Evolutionary conservation across 2,329 filamentous ascomycete species (phyloP), one percentile per base, ranked within the genome.

Genomic region (Penicillium sp.): DNA sequence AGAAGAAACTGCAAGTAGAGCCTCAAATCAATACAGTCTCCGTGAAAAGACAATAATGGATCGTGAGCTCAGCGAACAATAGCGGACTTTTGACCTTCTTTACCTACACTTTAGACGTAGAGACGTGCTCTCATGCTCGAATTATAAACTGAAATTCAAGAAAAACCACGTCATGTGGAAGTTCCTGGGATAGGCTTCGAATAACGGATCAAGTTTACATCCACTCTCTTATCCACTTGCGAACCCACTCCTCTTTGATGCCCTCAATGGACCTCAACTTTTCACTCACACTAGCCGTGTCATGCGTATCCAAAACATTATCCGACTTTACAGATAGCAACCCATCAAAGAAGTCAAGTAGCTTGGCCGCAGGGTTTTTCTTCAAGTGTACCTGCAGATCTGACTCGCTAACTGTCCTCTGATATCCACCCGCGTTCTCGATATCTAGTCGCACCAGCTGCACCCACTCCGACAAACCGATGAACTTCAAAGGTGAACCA

Each of bases 221-320:
- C 78, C 73, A 79, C 57, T 78, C 72, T 0, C 60, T 40, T 28
- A 78, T 60, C 76, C 76, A 79, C 57, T 72, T 73, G 6, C 56
- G 51, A 62, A 79, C 68, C 76, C 71, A 79, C 25, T 71, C 67
- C 1, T 53, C 10, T 22, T 64, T 70, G 1, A 79, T 64, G 2
- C 69, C 64, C 8, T 65, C 52, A 53, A 78, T 58, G 1, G 55
- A 42, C 16, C 65, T 62, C 26, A 79, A 56, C 4, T 65, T 70
- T 5, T 63, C 14, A 57, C 75, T 78, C 6, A n/a, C 10, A 48
- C 40, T n/a, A 1, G 55, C 62, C 3, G 66, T 68, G 16, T 62
- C 56, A 13, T 51, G 52, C 3, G 57, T 63, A 6, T 67, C 62
- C 6, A 71, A 43, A n/a, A 56, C 48, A 61, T 68, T 69, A 10